Base-by-base conservation (phyloP, 1,284 basidiomycete species). In the Ustilago hordei region DNA sequence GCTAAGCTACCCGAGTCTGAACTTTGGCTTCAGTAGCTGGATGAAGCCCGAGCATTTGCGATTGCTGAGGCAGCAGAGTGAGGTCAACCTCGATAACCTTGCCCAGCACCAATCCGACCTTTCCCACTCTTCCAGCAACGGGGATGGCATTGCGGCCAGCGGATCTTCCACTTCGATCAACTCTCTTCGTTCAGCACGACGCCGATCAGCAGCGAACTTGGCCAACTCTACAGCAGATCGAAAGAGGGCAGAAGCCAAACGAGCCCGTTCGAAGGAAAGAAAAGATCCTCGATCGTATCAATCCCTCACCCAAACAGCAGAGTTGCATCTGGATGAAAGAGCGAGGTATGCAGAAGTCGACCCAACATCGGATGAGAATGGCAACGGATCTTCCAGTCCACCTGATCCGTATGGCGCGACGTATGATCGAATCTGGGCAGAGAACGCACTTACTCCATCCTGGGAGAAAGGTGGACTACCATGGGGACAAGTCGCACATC, bases 21-120 rank as follows among this genome's bases (percentile, higher is more conserved):
- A 98, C 86, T 98, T 99, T 88, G 96, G 97, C 86, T 98, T 95
- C 85, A 80, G 77, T 7, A 84, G 94, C 31, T 99, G 96, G 96
- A 98, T 98, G 95, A 91, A 95, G 55, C 92, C 92, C 1, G 90
- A 90, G 23, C 92, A 97, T 86, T 88, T 98, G 55, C 90, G 91
- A 5, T 92, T 96, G 12, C 88, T 98, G 12, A 90, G 93, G 87
- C 93, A 78, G 61, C 82, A 83, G 70, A 81, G 79, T 64, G 80
- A 83, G 60, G 79, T 82, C 41, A 83, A 82, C 32, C 72, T 83
- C 7, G 72, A 83, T 47, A 75, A 74, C 31, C 56, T 79, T 31
- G 71, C 66, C 2, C 72, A 76, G 35, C 69, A 70, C 8, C 64
- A 61, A 47, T 48, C 63, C 4, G 48, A 50, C 0, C 28, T 50